Conservation (phyloP, 106 monocot species). For the Allium cepa region DNA sequence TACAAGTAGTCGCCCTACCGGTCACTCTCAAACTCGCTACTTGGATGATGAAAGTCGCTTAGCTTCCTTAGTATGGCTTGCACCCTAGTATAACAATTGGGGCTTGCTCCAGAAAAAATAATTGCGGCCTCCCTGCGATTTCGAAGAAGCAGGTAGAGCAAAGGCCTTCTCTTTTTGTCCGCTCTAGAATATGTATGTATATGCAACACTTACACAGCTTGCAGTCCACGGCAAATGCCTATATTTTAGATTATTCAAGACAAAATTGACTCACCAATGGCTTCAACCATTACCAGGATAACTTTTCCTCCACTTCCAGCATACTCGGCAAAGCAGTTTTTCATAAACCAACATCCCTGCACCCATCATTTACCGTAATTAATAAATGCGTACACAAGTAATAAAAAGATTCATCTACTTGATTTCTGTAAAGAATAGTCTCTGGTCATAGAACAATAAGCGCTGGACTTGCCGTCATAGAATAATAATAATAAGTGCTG, state of each 20-base stretch:
- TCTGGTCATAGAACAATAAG: neutral
- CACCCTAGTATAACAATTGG: too few species aligned
- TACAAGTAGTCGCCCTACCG: too few species aligned
- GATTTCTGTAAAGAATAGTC: neutral
- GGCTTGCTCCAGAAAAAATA: too few species aligned
- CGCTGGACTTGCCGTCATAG: neutral
- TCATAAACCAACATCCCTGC: conserved; percentile 64
- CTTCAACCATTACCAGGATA: conserved; percentile 55
- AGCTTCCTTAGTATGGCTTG: too few species aligned
- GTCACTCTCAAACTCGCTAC: too few species aligned
- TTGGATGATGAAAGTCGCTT: too few species aligned
- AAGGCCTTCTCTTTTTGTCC: too few species aligned
- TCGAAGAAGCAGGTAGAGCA: too few species aligned
- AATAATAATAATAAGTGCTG: neutral
- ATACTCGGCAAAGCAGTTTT: conserved; percentile 47
- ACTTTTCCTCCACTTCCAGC: conserved; percentile 40
- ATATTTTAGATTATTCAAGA: neutral
- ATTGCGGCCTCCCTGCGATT: too few species aligned
- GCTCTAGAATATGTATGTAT: too few species aligned
- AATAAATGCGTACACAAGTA: neutral
- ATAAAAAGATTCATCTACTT: neutral
- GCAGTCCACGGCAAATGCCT: neutral
- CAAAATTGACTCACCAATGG: conserved; percentile 46
- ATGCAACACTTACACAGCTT: neutral
- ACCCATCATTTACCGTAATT: conserved; percentile 3